Evolutionary conservation across 1,284 basidiomycete genomes (phyloP).

Genomic region (Leccinum subrobustum): DNA sequence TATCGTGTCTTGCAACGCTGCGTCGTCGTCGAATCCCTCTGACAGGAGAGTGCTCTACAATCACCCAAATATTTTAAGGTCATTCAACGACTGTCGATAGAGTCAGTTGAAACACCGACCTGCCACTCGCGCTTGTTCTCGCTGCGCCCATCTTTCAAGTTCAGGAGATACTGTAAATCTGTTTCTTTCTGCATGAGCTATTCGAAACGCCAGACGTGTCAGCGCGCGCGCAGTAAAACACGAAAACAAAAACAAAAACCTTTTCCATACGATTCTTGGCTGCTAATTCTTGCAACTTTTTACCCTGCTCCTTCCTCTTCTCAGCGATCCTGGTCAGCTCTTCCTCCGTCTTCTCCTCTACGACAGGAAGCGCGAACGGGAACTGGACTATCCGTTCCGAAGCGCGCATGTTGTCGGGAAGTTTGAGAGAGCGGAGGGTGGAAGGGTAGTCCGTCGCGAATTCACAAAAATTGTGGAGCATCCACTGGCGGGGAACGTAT

Average conservation of each 20-base stretch:
- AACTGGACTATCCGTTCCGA: conserved; percentile 81
- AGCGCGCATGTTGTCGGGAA: conserved; percentile 56
- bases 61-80: too few species aligned
- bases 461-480: conserved; percentile 87
- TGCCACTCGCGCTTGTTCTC: conserved; percentile 78
- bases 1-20: conserved; percentile 65
- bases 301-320: conserved; percentile 81
- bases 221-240: background rate
- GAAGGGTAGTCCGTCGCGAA: conserved; percentile 79
- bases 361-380: conserved; percentile 69
- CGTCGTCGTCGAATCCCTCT: conserved; percentile 78
- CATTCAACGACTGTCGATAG: background rate
- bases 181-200: conserved; percentile 79
- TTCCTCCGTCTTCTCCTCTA: conserved; percentile 90
- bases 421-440: conserved; percentile 62
- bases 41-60: conserved; percentile 55
- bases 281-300: conserved; percentile 90
- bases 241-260: conserved; percentile 37
- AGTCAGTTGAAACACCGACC: conserved; percentile 33
- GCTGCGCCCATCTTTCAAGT: conserved; percentile 66
- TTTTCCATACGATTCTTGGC: conserved; percentile 85
- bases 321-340: conserved; percentile 80
- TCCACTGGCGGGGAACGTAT: conserved; percentile 60
- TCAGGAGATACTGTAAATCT: conserved; percentile 74
- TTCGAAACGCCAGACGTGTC: background rate